Conservation (phyloP, 805 yeast genomes). For the Debaryomyces prosopidis region DNA sequence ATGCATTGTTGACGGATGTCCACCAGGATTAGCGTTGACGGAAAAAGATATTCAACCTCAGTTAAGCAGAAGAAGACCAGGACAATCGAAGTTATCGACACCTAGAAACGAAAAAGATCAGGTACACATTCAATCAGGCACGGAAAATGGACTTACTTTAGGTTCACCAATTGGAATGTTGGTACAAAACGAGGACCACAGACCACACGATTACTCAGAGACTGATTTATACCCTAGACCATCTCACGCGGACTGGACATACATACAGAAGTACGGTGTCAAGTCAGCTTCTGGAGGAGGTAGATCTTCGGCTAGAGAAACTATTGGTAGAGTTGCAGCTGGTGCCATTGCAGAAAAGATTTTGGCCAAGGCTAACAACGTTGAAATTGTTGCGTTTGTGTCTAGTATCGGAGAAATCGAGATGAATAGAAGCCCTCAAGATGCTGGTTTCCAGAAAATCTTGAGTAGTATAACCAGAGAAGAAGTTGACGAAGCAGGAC, state of each 20-base stretch:
- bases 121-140: conserved; percentile 92
- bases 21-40: conserved; percentile 85
- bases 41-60: conserved; percentile 95
- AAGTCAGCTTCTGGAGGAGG: conserved; percentile 98
- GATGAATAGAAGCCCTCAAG: conserved; percentile 71
- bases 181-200: conserved; percentile 90
- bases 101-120: conserved; percentile 95
- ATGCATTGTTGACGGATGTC: conserved; percentile 97
- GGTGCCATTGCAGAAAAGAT: conserved; percentile 98
- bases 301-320: conserved; percentile 94
- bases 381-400: conserved; percentile 95
- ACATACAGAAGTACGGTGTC: conserved; percentile 83
- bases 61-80: conserved; percentile 95
- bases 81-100: conserved; percentile 88
- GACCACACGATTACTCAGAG: conserved; percentile 94
- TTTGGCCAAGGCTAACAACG: conserved; percentile 68
- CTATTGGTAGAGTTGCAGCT: conserved; percentile 98
- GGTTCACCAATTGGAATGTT: conserved; percentile 97
- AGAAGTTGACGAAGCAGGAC: conserved; percentile 81
- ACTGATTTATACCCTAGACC: conserved; percentile 97
- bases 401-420: conserved; percentile 83
- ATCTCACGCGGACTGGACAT: conserved; percentile 96
- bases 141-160: conserved; percentile 84
- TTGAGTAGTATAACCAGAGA: conserved; percentile 83
- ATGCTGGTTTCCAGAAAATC: conserved; percentile 62